Conservation (phyloP, 2,329 filamentous ascomycete genomes). For the Aureobasidium pullulans region DNA sequence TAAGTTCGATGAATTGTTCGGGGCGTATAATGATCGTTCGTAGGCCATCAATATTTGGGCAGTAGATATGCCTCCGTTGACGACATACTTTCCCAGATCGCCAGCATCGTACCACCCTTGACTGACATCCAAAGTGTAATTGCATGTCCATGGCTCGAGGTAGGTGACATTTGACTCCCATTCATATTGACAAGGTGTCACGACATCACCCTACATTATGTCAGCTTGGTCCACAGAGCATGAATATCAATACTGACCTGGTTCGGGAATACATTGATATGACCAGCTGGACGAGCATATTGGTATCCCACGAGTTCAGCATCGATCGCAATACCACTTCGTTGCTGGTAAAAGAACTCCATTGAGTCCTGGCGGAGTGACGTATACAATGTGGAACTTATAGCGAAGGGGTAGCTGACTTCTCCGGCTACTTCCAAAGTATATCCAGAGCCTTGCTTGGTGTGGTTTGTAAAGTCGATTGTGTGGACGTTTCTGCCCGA, state of each 20-base stretch:
- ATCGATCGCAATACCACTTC: slow-evolving; percentile 16
- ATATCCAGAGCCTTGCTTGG: not conserved
- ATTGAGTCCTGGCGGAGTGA: slow-evolving; percentile 13
- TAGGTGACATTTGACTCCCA: slow-evolving; percentile 15
- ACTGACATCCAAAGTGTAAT: slow-evolving; percentile 14
- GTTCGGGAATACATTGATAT: slow-evolving; percentile 12
- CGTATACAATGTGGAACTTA: slow-evolving; percentile 6
- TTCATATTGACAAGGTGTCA: slow-evolving; percentile 12
- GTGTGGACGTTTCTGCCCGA: slow-evolving; percentile 11
- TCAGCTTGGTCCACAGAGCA: not conserved
- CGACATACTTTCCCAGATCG: slow-evolving; percentile 15
- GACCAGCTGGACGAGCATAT: slow-evolving; percentile 14
- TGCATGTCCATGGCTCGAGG: slow-evolving; percentile 15
- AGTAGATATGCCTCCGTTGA: slow-evolving; percentile 15
- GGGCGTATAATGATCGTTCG: slow-evolving; percentile 4
- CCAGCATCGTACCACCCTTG: slow-evolving; percentile 17
- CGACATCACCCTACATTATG: slow-evolving; percentile 10
- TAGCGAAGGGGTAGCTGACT: slow-evolving; percentile 12
- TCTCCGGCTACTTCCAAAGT: not conserved
- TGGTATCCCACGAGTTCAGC: slow-evolving; percentile 10
- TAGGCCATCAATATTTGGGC: slow-evolving; percentile 15
- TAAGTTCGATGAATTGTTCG: not conserved
- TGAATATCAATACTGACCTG: not conserved
- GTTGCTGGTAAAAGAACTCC: slow-evolving; percentile 16
- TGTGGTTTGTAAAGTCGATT: slow-evolving; percentile 9